Conservation (phyloP, 169 alveolate genomes). For the Plasmodium gonderi region DNA sequence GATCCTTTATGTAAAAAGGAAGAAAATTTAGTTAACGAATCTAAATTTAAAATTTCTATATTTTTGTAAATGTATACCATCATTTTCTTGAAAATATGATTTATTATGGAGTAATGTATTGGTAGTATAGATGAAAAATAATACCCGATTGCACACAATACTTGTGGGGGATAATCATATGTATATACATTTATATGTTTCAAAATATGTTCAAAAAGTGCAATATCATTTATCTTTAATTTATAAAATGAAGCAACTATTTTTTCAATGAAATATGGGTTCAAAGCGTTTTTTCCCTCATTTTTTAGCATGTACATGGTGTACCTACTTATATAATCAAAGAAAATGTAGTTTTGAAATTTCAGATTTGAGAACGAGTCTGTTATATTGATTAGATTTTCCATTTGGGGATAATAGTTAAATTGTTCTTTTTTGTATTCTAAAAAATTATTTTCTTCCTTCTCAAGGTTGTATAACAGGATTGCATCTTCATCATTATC, state of each 20-base stretch:
- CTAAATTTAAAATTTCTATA: constrained; percentile 10
- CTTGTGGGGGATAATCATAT: constrained; percentile 72
- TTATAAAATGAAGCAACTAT: constrained; percentile 62
- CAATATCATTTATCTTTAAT: constrained; percentile 81
- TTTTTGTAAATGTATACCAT: constrained; percentile 16
- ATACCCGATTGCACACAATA: constrained; percentile 40
- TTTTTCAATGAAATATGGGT: constrained; percentile 74
- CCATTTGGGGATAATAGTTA: constrained; percentile 49
- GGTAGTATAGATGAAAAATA: constrained; percentile 46
- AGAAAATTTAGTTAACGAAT: constrained; percentile 65
- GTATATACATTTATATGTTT: constrained; percentile 39
- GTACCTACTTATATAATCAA: constrained; percentile 70
- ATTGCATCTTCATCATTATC: neutral
- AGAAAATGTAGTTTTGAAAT: constrained; percentile 73
- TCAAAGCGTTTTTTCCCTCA: constrained; percentile 1
- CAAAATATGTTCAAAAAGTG: constrained; percentile 74
- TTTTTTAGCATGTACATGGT: constrained; percentile 52
- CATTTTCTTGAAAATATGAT: constrained; percentile 63
- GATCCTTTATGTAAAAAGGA: constrained; percentile 74
- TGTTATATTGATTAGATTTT: constrained; percentile 37
- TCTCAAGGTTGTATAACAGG: neutral
- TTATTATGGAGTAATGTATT: constrained; percentile 64
- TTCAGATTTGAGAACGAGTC: constrained; percentile 78
- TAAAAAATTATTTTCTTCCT: constrained; percentile 40
- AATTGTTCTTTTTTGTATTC: constrained; percentile 69